Conservation (phyloP, 2,329 filamentous ascomycete genomes). For the Paradendryphiella salina region DNA sequence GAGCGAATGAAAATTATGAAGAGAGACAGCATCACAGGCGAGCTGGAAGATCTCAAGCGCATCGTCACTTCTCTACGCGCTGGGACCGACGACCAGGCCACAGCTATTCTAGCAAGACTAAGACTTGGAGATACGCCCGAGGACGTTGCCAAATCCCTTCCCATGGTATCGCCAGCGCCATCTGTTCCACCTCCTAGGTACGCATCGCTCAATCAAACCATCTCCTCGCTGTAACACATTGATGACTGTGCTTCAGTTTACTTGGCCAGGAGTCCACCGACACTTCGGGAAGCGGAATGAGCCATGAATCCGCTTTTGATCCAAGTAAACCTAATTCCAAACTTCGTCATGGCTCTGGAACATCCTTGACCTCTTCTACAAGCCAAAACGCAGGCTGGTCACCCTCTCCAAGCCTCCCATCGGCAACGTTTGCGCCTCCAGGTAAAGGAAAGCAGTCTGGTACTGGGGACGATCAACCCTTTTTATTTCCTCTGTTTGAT, state of each 20-base stretch:
- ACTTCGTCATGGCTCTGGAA: constrained; percentile 12
- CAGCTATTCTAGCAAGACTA: constrained; percentile 24
- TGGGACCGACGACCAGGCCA: constrained; percentile 26
- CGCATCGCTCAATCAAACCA: constrained; percentile 4
- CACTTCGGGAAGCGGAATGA: constrained; percentile 19
- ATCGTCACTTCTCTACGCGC: constrained; percentile 26
- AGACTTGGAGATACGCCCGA: constrained; percentile 27
- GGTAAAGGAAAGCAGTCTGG: constrained; percentile 16
- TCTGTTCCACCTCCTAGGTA: constrained; percentile 25
- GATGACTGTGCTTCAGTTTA: constrained; percentile 25
- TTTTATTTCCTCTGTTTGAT: constrained; percentile 25
- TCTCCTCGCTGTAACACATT: constrained; percentile 11
- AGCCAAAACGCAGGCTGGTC: constrained; percentile 15
- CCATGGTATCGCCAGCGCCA: constrained; percentile 9
- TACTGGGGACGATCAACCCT: constrained; percentile 3
- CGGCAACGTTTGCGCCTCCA: constrained; percentile 7
- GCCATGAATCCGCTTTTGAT: constrained; percentile 17
- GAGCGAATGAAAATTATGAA: constrained; percentile 34
- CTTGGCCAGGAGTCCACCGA: constrained; percentile 22
- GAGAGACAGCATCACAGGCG: constrained; percentile 23
- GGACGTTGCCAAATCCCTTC: constrained; percentile 25
- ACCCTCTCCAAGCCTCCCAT: constrained; percentile 1
- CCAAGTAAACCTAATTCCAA: constrained; percentile 3
- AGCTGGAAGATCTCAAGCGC: constrained; percentile 28
- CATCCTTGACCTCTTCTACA: constrained; percentile 15